Base-by-base conservation (phyloP, 1,284 basidiomycete genomes). In the Heterobasidion occidentale region DNA sequence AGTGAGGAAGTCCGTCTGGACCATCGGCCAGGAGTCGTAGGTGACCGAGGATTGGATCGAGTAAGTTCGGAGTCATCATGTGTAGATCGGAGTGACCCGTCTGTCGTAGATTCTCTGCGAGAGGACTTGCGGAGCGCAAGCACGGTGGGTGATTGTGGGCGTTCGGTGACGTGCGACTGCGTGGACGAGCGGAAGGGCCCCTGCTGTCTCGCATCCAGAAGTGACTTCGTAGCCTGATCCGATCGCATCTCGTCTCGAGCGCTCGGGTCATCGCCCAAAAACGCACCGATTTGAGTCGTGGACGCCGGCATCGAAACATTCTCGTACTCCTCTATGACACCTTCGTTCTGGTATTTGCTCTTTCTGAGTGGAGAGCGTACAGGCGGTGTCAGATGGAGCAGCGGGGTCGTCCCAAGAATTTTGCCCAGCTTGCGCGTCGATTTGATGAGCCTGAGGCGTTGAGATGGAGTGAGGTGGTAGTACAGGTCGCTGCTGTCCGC, bases 381-480 rank as follows among this genome's bases (percentile, higher is more conserved):
- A 8, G 59, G 33, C 1, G 36, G 35, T 15, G 57, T 54, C 35
- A 56, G 46, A 17, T 49, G 51, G 46, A 52, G 46, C 17, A 56
- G 34, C 9, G 60, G 60, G 11, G 55, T 60, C 15, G 58, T 60
- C 14, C 59, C 60, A 15, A 60, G 42, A 46, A 60, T 35, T n/a
- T 61, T 60, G 11, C 56, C 42, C 27, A 61, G 46, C 38, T 61
- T 61, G 51, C 59, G 59, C 8, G 56, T 58, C 36, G 60, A 60
- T 46, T 51, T 60, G n/a, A 61, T 14, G 7, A 60, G 51, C 14
- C 50, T 59, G 36, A 53, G 52, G 14, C 59, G 60, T 38, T 61
- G 60, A 17, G 38, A 5, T 8, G 38, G 38, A n/a, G 38, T 42
- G 38, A 42, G 38, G 38, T 12, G 38, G 38, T 11, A 42, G 11